A percentile compares a stretch with the other conserved stretches of the same genome.
Evolutionary conservation across 495 filamentous ascomycete genomes (phyloP).

Genomic region (Neurospora sp.): DNA sequence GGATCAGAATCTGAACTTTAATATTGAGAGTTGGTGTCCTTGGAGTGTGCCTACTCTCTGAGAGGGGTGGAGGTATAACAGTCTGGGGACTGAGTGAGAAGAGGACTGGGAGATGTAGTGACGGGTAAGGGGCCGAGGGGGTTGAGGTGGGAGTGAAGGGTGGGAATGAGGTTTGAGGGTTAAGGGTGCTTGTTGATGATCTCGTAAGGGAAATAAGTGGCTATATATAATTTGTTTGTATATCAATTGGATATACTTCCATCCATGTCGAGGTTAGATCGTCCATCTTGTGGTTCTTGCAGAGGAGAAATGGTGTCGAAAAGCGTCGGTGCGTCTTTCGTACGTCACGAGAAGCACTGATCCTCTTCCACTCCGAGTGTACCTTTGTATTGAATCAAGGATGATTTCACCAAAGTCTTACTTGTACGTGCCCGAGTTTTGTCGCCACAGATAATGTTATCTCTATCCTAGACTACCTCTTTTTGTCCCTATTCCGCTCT

Average conservation of each 20-base stretch:
- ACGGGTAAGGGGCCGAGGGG: neutral
- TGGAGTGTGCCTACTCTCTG: slow-evolving; percentile 16
- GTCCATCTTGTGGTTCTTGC: neutral
- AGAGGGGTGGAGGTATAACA: neutral
- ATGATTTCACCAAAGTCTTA: too few relatives aligned
- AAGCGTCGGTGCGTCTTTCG: neutral
- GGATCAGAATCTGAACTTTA: slow-evolving; percentile 11
- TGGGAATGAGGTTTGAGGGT: neutral
- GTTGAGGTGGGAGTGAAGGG: neutral
- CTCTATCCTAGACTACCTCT: too few relatives aligned
- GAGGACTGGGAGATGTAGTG: too few relatives aligned
- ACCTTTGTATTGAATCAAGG: too few relatives aligned
- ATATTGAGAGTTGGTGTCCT: slow-evolving; percentile 16
- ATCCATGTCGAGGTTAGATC: neutral
- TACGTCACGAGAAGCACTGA: neutral
- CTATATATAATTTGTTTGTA: neutral
- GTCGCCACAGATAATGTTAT: too few relatives aligned
- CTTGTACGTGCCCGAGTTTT: too few relatives aligned
- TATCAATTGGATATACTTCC: neutral
- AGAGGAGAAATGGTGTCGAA: neutral
- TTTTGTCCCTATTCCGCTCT: too few relatives aligned
- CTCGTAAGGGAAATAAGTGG: neutral
- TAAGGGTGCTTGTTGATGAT: neutral
- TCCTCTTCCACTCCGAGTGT: neutral
- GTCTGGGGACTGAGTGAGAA: too few relatives aligned